These are phyloP conservation scores for Vicia faba DNA, from an alignment of 306 rosid species.

Conservation along the genomic window DNA sequence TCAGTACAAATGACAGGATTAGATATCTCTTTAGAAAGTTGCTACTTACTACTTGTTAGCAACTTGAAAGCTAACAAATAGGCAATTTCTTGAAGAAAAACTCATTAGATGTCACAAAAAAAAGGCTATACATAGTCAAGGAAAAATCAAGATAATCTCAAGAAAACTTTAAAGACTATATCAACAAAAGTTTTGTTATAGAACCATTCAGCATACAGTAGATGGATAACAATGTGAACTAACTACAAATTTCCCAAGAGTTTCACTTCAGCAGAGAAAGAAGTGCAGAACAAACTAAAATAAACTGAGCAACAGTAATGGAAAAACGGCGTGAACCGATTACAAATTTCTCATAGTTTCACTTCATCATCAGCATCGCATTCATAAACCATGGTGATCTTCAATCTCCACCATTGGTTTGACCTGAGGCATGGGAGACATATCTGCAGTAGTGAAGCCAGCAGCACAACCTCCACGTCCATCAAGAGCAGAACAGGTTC, in stretches of 20 bases:
- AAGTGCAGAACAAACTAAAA: slow-evolving; percentile 19
- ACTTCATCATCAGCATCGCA: slow-evolving; percentile 22
- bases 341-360: slow-evolving; percentile 16
- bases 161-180: slow-evolving; percentile 18
- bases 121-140: not conserved
- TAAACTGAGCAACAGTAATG: not conserved
- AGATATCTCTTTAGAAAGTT: slow-evolving; percentile 1
- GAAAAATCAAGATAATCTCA: slow-evolving; percentile 19
- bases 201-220: not conserved
- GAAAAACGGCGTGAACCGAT: not conserved
- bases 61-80: slow-evolving; percentile 8
- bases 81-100: not conserved
- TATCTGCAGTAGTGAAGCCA: not conserved
- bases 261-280: slow-evolving; percentile 6
- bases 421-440: slow-evolving; percentile 49
- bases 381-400: slow-evolving; percentile 67
- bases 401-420: slow-evolving; percentile 58
- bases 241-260: not conserved
- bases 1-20: slow-evolving; percentile 10
- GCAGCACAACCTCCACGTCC: slow-evolving; percentile 44
- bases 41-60: not conserved
- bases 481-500: slow-evolving; percentile 43
- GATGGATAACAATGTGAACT: not conserved
- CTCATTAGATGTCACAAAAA: not conserved
- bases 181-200: not conserved